Evolutionary conservation across 352 stramenopile species (phyloP), one percentile per base, ranked within the genome.

Genomic region (Phytophthora hybrid): DNA sequence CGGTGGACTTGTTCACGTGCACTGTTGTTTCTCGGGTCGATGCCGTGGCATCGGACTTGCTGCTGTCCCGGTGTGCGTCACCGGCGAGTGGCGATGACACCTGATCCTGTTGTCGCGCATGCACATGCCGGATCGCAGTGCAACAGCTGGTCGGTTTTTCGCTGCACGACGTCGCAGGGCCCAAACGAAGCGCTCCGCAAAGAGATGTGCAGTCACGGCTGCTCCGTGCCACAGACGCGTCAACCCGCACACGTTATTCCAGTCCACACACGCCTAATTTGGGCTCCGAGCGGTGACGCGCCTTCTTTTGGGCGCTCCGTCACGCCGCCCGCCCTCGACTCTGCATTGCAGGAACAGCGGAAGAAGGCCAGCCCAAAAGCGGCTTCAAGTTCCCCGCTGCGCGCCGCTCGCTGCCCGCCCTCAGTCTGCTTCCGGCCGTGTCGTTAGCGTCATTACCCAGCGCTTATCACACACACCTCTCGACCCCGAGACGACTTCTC

Each of bases 21-120:
- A 51, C 10, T 21, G 14, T 8, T 41, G 34, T 41, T 41, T 4
- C 8, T 13, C 34, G 11, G 23, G 34, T 13, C 7, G 7, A 41
- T 41, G 34, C 23, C 34, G 34, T 41, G 34, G 11, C 34, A 26
- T 26, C 23, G 18, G 44, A n/a, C 16, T 11, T 52, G 44, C 18
- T n/a, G 46, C 44, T 16, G 44, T 51, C 44, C 44, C 44, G 23
- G 37, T 44, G 41, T 41, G 58, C 58, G 58, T 64, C 58, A 64
- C 58, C 58, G 23, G 9, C 5, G 6, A 13, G 31, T 5, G 44
- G 14, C 26, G 59, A 65, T 65, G 59, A 55, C 47, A 65, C 59
- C n/a, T 19, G 13, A 10, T 6, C 10, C 26, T 59, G 53, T 14
- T 7, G 8, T 59, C 5, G 29, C 64, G 49, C 41, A 39, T 60